Conservation (phyloP, 495 filamentous ascomycete genomes). For the Talaromyces thailandensis region DNA sequence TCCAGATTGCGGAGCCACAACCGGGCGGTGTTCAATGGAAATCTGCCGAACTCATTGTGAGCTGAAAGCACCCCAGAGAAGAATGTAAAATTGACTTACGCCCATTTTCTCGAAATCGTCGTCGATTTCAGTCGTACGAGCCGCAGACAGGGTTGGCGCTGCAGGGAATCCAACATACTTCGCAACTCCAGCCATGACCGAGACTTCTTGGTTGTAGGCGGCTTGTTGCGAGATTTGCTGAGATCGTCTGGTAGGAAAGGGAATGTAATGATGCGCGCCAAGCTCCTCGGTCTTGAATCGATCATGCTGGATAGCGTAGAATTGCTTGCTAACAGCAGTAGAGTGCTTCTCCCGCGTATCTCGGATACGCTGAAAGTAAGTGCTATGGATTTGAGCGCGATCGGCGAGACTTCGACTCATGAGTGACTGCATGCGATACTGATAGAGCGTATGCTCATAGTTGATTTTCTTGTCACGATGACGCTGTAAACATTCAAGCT, state of each 20-base stretch:
- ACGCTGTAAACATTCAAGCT: constrained; percentile 74
- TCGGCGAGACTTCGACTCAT: constrained; percentile 67
- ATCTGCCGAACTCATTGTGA: constrained; percentile 21
- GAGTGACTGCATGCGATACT: constrained; percentile 63
- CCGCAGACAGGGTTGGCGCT: constrained; percentile 70
- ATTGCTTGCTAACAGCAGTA: constrained; percentile 70
- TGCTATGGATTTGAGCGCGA: constrained; percentile 71
- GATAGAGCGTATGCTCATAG: constrained; percentile 59
- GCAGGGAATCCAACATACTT: constrained; percentile 95
- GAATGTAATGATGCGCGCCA: constrained; percentile 69
- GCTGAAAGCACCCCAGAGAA: constrained; percentile 3
- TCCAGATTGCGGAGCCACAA: constrained; percentile 21
- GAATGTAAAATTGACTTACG: constrained; percentile 46
- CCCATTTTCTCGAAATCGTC: constrained; percentile 85
- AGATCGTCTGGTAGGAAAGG: constrained; percentile 59
- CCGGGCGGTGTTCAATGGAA: constrained; percentile 22
- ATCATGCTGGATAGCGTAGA: constrained; percentile 87
- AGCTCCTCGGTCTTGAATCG: constrained; percentile 72
- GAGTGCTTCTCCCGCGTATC: constrained; percentile 74
- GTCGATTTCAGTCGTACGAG: constrained; percentile 64
- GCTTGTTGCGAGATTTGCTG: constrained; percentile 71
- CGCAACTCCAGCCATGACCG: constrained; percentile 78
- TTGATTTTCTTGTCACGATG: constrained; percentile 71
- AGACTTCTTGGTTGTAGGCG: constrained; percentile 89
- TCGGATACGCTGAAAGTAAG: constrained; percentile 76